Evolutionary conservation across 2,329 filamentous ascomycete species (phyloP).

Genomic region (Aspergillus ochraceus): DNA sequence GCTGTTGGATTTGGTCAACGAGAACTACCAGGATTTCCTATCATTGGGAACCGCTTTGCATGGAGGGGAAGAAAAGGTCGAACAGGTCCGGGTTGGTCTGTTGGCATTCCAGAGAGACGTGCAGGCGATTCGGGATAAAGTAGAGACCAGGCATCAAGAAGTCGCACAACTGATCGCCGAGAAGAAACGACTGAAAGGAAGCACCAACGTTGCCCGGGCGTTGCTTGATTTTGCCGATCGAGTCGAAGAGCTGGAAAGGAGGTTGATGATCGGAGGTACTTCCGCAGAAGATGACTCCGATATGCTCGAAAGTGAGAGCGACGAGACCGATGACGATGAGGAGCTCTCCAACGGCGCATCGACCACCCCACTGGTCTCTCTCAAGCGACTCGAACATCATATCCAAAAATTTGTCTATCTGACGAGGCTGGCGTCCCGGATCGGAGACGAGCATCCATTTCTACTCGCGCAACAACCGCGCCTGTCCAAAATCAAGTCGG

Average conservation of each 20-base stretch:
- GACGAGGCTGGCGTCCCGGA: slow-evolving; percentile 49
- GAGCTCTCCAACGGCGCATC: slow-evolving; percentile 40
- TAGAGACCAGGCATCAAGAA: slow-evolving; percentile 64
- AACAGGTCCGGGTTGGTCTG: slow-evolving; percentile 83
- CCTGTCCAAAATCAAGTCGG: slow-evolving; percentile 59
- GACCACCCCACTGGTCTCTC: slow-evolving; percentile 32
- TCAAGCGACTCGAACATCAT: slow-evolving; percentile 55
- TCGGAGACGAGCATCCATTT: slow-evolving; percentile 64
- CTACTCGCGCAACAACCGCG: slow-evolving; percentile 57
- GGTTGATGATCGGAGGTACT: slow-evolving; percentile 62
- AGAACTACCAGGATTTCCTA: slow-evolving; percentile 90
- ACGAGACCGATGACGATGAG: slow-evolving; percentile 39
- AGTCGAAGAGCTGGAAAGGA: slow-evolving; percentile 64
- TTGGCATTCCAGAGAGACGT: slow-evolving; percentile 83
- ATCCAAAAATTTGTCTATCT: slow-evolving; percentile 60
- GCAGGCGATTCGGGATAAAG: slow-evolving; percentile 67
- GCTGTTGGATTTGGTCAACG: slow-evolving; percentile 89
- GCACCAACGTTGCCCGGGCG: slow-evolving; percentile 62
- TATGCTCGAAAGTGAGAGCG: slow-evolving; percentile 35
- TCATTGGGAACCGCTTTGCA: slow-evolving; percentile 76
- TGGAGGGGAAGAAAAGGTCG: slow-evolving; percentile 87
- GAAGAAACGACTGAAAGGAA: slow-evolving; percentile 61
- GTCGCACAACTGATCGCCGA: slow-evolving; percentile 65
- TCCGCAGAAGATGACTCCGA: slow-evolving; percentile 31
- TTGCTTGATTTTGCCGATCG: slow-evolving; percentile 47